phyloP scores from a whole-genome alignment of 2,329 filamentous ascomycete species.

The Neopestalotiopsis rosae region DNA sequence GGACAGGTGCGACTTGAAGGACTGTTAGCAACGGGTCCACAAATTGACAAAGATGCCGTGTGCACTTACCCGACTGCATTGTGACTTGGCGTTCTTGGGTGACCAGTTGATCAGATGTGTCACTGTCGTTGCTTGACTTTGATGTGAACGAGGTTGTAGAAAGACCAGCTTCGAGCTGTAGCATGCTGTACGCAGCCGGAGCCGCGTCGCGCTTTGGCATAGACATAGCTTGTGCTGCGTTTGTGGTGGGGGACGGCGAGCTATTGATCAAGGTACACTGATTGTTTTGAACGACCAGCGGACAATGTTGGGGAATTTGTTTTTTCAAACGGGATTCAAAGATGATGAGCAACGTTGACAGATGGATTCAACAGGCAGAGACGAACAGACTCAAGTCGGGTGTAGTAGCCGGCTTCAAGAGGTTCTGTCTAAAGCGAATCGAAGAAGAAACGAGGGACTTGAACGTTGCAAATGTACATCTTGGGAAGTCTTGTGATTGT shows the following conservation, averaged over 20 bases:
- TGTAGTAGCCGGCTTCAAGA: conserved; percentile 15
- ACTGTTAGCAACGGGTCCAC: neutral
- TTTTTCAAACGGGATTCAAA: neutral
- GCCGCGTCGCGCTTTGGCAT: neutral
- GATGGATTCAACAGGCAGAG: conserved; percentile 13
- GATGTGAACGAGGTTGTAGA: conserved; percentile 1
- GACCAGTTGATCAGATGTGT: neutral
- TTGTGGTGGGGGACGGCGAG: neutral
- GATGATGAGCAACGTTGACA: neutral
- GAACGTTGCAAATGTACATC: conserved; percentile 20
- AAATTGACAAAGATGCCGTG: neutral
- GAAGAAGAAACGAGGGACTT: conserved; percentile 13
- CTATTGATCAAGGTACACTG: neutral
- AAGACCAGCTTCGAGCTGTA: conserved; percentile 5
- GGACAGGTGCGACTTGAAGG: conserved; percentile 1
- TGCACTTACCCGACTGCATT: neutral
- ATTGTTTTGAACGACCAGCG: too few relatives aligned
- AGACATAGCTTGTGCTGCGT: neutral
- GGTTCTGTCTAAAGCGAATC: conserved; percentile 19
- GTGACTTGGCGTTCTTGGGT: neutral
- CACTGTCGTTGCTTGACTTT: neutral
- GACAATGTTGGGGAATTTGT: neutral
- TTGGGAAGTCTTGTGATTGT: conserved; percentile 7
- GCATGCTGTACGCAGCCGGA: neutral
- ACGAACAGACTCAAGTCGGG: conserved; percentile 16